Conservation (phyloP, 2,329 filamentous ascomycete genomes). For the Colletotrichum caudatum region DNA sequence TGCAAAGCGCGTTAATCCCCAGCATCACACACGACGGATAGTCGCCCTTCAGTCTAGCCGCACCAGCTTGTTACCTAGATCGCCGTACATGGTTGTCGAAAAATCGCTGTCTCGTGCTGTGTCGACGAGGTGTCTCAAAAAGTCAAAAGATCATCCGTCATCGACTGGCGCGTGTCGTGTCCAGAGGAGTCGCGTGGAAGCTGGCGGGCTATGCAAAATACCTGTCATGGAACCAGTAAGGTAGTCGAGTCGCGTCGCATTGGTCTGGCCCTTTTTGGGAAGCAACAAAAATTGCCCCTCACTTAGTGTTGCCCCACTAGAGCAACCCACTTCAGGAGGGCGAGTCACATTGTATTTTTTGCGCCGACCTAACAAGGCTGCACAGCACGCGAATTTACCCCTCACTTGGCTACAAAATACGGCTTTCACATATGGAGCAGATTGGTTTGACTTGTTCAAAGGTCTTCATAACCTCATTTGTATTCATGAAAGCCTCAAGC, state of each 20-base stretch:
- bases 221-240: not conserved
- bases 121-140: not conserved
- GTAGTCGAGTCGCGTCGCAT: constrained; percentile 28
- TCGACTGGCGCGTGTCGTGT: constrained; percentile 5
- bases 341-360: not conserved
- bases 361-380: not conserved
- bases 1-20: constrained; percentile 53
- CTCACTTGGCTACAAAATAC: not conserved
- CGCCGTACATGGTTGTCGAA: constrained; percentile 79
- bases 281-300: constrained; percentile 31
- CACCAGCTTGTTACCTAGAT: constrained; percentile 87
- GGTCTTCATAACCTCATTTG: constrained; percentile 40
- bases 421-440: not conserved
- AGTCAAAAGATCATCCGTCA: not conserved
- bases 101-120: not conserved
- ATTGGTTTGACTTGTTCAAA: constrained; percentile 32
- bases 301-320: constrained; percentile 42
- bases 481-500: constrained; percentile 39
- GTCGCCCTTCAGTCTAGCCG: constrained; percentile 7
- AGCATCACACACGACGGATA: constrained; percentile 4
- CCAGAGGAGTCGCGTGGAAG: constrained; percentile 1
- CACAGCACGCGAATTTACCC: constrained; percentile 7
- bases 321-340: not conserved
- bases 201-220: constrained; percentile 9
- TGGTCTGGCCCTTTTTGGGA: constrained; percentile 33